phyloP scores from a whole-genome alignment of 208 protist species.

The Wallacemonas sp. region DNA sequence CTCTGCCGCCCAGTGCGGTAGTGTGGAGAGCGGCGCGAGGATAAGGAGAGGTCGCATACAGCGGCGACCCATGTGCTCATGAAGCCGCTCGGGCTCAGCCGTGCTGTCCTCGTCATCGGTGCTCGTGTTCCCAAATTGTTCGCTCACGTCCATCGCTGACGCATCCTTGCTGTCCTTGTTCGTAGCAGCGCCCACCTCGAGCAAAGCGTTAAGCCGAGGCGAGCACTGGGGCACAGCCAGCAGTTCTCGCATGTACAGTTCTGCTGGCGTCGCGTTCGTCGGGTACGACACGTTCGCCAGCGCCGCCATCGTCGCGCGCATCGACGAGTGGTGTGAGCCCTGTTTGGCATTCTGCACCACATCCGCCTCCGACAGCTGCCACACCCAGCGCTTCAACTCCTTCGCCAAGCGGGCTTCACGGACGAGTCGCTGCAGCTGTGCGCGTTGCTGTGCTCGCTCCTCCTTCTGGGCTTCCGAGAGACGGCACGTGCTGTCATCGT shows the following conservation, averaged over 20 bases:
- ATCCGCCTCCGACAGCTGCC: slow-evolving; percentile 23
- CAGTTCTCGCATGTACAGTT: neutral
- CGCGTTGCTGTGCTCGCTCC: neutral
- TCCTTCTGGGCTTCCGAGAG: neutral
- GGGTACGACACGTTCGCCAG: slow-evolving; percentile 3
- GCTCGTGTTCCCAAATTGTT: neutral
- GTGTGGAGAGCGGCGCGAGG: slow-evolving; percentile 50
- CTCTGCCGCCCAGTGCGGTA: slow-evolving; percentile 53
- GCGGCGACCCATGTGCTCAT: neutral
- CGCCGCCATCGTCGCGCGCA: neutral
- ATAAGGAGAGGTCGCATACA: slow-evolving; percentile 46
- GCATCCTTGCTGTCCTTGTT: no score
- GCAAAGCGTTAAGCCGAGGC: slow-evolving; percentile 13
- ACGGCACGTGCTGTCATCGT: neutral
- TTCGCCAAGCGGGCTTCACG: slow-evolving; percentile 20
- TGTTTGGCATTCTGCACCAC: neutral
- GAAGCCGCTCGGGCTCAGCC: neutral
- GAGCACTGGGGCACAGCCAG: slow-evolving; percentile 12
- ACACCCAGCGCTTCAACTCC: slow-evolving; percentile 41
- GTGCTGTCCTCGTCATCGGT: neutral
- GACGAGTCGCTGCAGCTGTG: neutral
- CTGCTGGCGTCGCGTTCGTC: neutral
- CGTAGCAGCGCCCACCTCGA: slow-evolving; percentile 2
- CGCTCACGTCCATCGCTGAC: neutral
- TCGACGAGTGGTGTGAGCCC: neutral